A percentile compares a stretch with the other conserved stretches of the same genome.
Conservation (phyloP, 1,139 yeast species). For the Sugiyamaella novakii region DNA sequence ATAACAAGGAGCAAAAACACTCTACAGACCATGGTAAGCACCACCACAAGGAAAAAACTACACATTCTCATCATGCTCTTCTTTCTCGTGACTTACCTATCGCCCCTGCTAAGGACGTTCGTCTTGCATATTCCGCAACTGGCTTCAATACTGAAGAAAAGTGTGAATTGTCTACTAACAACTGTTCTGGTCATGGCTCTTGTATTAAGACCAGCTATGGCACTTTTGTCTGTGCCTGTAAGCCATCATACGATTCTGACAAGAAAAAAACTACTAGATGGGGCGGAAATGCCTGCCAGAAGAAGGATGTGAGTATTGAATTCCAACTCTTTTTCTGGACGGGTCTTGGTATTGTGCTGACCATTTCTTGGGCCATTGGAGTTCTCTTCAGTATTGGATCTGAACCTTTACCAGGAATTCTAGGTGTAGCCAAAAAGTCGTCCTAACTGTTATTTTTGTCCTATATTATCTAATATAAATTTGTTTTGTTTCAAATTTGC, state of each 20-base stretch:
- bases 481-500: too few species aligned
- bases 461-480: too few species aligned
- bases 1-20: constrained; percentile 15
- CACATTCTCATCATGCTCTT: neutral
- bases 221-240: constrained; percentile 60
- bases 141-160: constrained; percentile 39
- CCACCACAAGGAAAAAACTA: neutral
- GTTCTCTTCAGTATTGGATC: constrained; percentile 56
- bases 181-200: constrained; percentile 65
- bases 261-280: constrained; percentile 58
- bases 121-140: constrained; percentile 4
- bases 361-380: constrained; percentile 57
- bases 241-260: constrained; percentile 51
- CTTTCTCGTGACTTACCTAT: constrained; percentile 15
- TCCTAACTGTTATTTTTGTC: too few species aligned
- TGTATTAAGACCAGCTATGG: constrained; percentile 49
- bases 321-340: constrained; percentile 73
- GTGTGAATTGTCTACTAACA: constrained; percentile 56
- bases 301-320: constrained; percentile 64
- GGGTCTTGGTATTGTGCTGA: constrained; percentile 49
- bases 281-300: constrained; percentile 68
- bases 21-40: constrained; percentile 15
- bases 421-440: constrained; percentile 55
- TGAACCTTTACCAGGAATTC: constrained; percentile 68
- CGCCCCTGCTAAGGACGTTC: constrained; percentile 11